Evolutionary conservation across 2,329 filamentous ascomycete genomes (phyloP).

Genomic region (Botrytis hyacinthi): DNA sequence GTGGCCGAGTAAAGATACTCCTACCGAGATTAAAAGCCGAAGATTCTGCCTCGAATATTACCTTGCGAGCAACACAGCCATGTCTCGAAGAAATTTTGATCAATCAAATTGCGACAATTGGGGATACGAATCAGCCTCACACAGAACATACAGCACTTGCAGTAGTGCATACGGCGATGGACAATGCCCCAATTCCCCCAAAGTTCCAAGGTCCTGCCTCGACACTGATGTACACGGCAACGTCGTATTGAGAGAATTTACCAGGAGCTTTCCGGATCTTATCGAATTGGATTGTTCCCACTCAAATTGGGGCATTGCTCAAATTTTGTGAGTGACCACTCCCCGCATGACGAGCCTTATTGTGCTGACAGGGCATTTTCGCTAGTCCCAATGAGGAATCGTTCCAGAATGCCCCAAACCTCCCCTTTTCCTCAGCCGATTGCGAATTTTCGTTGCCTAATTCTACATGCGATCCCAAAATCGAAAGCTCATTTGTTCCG

Average conservation of each 20-base stretch:
- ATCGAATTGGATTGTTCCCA: neutral
- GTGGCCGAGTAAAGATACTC: neutral
- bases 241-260: neutral
- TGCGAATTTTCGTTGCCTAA: neutral
- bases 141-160: neutral
- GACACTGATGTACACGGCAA: neutral
- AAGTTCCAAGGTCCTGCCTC: neutral
- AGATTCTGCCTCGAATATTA: neutral
- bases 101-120: neutral
- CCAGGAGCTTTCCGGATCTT: neutral
- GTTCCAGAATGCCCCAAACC: neutral
- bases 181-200: neutral
- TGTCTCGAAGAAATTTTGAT: neutral
- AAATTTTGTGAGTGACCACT: neutral
- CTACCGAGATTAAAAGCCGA: neutral
- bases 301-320: neutral
- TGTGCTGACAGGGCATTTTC: slow-evolving; percentile 1
- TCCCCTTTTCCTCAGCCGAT: neutral
- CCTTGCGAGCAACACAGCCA: neutral
- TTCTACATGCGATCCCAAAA: neutral
- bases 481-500: neutral
- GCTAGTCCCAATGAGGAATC: slow-evolving; percentile 2
- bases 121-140: neutral
- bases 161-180: neutral
- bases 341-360: neutral